A percentile compares a stretch with the other conserved stretches of the same genome.
These are phyloP conservation scores for Ustilago nuda DNA, from an alignment of 1,284 basidiomycete species.

Conservation along the genomic window DNA sequence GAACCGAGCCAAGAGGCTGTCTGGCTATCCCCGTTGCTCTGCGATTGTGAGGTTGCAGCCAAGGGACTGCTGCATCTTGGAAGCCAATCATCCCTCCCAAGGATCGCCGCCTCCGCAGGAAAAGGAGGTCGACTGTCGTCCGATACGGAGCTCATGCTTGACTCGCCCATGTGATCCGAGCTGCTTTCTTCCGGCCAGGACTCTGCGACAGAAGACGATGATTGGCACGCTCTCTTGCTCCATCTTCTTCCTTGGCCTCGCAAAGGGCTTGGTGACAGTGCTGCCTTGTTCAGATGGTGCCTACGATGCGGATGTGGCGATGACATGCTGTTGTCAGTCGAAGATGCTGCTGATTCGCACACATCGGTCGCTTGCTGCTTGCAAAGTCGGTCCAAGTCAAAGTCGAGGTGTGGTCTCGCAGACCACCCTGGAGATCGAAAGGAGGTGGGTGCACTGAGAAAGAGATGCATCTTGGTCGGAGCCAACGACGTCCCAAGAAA, in stretches of 20 bases:
- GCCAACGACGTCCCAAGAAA: slow-evolving; percentile 23
- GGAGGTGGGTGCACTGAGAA: slow-evolving; percentile 39
- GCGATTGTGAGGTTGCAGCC: not conserved
- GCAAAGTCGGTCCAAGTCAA: slow-evolving; percentile 28
- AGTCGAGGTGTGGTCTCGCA: slow-evolving; percentile 43
- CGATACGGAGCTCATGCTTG: slow-evolving; percentile 38
- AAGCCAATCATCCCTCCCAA: slow-evolving; percentile 13
- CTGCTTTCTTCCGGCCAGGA: slow-evolving; percentile 38
- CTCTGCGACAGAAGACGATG: slow-evolving; percentile 29
- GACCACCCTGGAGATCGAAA: slow-evolving; percentile 54
- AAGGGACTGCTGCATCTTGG: slow-evolving; percentile 22
- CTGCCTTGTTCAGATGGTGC: slow-evolving; percentile 8
- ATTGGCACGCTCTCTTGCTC: slow-evolving; percentile 19
- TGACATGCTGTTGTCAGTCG: slow-evolving; percentile 15
- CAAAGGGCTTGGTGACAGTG: slow-evolving; percentile 13
- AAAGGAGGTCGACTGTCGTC: slow-evolving; percentile 33
- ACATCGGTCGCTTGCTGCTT: not conserved
- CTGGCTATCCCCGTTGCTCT: slow-evolving; percentile 20
- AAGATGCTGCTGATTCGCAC: not conserved
- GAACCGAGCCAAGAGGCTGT: slow-evolving; percentile 39
- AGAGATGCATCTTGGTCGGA: slow-evolving; percentile 39
- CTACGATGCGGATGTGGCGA: not conserved
- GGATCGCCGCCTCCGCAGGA: slow-evolving; percentile 5
- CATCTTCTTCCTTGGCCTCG: slow-evolving; percentile 13
- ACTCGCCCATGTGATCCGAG: slow-evolving; percentile 33